Evolutionary conservation across 805 yeast genomes (phyloP), one percentile per base, ranked within the genome.

Genomic region (Yueomyces sp.): DNA sequence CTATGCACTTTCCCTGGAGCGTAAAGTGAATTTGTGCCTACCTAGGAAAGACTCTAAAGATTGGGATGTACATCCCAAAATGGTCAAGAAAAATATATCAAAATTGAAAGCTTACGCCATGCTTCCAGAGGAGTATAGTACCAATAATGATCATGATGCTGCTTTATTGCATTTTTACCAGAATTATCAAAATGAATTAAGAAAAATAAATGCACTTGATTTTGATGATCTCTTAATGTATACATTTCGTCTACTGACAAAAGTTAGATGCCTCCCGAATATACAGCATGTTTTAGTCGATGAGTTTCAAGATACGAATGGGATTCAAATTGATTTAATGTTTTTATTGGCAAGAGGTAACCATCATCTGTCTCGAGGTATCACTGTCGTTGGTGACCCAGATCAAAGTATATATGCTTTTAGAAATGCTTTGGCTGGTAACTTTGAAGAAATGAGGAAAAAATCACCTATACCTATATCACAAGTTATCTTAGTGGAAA

Each of bases 371-470:
- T 68, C 67, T 36, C 57, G 76, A 47, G 79, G 79, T 45, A 72
- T 90, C 6, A 85, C 96, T 0, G 79, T 87, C 1, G 96, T 90
- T 2, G 98, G 98, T 1, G 98, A 90, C 56, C 95, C 96, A 0
- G 96, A 92, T 60, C 98, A 90, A 61, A 81, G 94, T 55, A 90
- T 90, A 27, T 90, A 92, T 59, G 86, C 81, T 0, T 90, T 90
- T 52, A 67, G 97, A 47, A 78, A 81, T 53, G 96, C 96, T 0
- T 77, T 77, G 34, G 68, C 81, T 1, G 64, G 67, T 19, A 87
- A 84, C 52, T 85, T 88, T 52, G 63, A 63, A 37, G 65, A 65
- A 11, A 76, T 86, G 84, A 59, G 63, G 37, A 49, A 55, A 1
- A 54, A 52, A 28, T 64, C 66, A 43, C 67, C 74, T 27, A 40